Conservation (phyloP, 306 rosid genomes). For the Ormosia semicastrata region DNA sequence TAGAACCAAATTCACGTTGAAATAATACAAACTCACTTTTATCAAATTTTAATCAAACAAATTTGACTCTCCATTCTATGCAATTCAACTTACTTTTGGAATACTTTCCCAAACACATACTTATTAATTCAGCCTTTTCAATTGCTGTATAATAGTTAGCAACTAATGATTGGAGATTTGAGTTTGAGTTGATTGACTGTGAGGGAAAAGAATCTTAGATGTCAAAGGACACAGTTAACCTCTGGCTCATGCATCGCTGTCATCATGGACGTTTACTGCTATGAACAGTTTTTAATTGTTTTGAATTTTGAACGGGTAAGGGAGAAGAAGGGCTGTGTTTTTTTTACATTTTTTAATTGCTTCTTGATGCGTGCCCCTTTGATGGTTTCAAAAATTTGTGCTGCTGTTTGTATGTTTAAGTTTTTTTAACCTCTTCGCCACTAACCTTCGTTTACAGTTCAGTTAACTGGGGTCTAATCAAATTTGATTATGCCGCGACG, state of each 20-base stretch:
- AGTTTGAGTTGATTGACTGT: background rate
- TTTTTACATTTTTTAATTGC: background rate
- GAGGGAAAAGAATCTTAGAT: background rate
- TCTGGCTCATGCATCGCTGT: background rate
- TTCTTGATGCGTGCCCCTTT: background rate
- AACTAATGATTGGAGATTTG: slow-evolving; percentile 32
- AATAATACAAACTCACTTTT: too few species aligned
- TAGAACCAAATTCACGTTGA: too few species aligned
- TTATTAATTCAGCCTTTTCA: background rate
- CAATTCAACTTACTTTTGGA: too few species aligned
- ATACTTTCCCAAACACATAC: too few species aligned
- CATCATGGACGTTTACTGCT: background rate
- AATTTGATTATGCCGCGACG: background rate
- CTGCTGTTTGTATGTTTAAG: background rate
- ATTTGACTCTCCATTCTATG: too few species aligned
- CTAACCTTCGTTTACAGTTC: background rate
- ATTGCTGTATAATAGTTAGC: background rate
- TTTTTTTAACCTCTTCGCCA: background rate
- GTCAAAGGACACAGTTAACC: background rate
- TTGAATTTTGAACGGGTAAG: slow-evolving; percentile 12
- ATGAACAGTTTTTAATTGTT: slow-evolving; percentile 10
- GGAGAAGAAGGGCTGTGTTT: background rate
- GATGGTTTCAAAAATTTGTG: background rate
- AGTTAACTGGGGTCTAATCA: background rate
- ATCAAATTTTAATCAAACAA: too few species aligned